Percentiles rank a stretch among this genome's conserved stretches.
Conservation (phyloP, 176 grass and related monocot species). For the Dactylis glomerata region DNA sequence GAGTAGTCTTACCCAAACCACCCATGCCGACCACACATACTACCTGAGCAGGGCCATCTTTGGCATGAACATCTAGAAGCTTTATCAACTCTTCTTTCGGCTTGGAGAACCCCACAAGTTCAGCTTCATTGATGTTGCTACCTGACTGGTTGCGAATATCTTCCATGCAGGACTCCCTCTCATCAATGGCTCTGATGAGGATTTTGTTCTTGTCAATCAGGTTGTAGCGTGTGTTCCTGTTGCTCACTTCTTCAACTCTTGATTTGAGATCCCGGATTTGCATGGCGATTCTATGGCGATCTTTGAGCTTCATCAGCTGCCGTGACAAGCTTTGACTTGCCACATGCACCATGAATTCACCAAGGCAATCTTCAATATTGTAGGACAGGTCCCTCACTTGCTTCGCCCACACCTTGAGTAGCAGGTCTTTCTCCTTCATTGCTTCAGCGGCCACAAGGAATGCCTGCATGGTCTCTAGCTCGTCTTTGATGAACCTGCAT, state of each 20-base stretch:
- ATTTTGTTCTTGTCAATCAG: background rate
- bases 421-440: constrained; percentile 9
- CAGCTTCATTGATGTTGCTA: constrained; percentile 7
- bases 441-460: constrained; percentile 30
- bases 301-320: background rate
- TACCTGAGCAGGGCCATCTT: background rate
- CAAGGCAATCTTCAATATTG: constrained; percentile 40
- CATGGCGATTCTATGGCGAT: constrained; percentile 21
- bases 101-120: constrained; percentile 16
- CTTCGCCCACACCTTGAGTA: constrained; percentile 20
- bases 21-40: constrained; percentile 44
- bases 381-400: constrained; percentile 40
- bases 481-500: constrained; percentile 40
- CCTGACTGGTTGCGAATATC: background rate
- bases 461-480: constrained; percentile 37
- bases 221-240: constrained; percentile 22
- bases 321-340: background rate
- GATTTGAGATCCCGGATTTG: constrained; percentile 31
- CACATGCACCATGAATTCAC: constrained; percentile 30
- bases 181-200: background rate
- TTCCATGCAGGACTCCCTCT: constrained; percentile 11
- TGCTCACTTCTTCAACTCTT: constrained; percentile 35
- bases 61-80: background rate
- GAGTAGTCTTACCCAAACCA: constrained; percentile 39
- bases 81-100: background rate